Conservation (phyloP, 2,329 filamentous ascomycete species). For the Scytalidium lignicola region DNA sequence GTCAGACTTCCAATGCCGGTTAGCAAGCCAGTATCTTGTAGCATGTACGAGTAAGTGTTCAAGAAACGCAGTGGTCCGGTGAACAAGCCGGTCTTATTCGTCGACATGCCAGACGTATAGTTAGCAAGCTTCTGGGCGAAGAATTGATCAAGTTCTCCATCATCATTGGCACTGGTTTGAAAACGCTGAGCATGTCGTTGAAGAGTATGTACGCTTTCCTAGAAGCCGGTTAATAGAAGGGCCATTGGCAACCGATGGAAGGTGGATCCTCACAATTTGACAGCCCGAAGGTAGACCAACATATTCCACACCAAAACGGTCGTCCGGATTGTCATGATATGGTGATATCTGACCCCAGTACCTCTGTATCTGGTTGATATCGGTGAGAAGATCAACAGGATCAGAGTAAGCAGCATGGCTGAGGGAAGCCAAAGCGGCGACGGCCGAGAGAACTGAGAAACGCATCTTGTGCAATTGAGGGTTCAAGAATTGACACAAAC, state of each 20-base stretch:
- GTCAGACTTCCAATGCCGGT: constrained; percentile 45
- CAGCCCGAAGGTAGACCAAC: constrained; percentile 47
- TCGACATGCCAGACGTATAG: constrained; percentile 29
- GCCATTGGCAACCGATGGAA: background rate
- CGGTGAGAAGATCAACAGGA: constrained; percentile 18
- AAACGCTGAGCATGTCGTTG: constrained; percentile 52
- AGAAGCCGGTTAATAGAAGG: background rate
- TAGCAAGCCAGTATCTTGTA: constrained; percentile 36
- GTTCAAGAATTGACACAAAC: too few species aligned
- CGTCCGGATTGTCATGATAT: constrained; percentile 40
- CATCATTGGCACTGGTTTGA: constrained; percentile 35
- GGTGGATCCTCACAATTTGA: constrained; percentile 35
- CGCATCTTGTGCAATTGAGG: background rate
- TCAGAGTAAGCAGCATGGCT: background rate
- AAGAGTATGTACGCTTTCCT: constrained; percentile 39
- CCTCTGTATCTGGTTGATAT: constrained; percentile 25
- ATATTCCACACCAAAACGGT: constrained; percentile 41
- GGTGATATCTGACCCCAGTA: constrained; percentile 43
- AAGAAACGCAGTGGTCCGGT: constrained; percentile 46
- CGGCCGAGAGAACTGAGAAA: background rate
- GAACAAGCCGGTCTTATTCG: constrained; percentile 31
- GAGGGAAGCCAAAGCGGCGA: background rate
- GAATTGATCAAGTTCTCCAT: constrained; percentile 41
- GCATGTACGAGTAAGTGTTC: constrained; percentile 44
- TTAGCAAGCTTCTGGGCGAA: constrained; percentile 45